phyloP scores from a whole-genome alignment of 202 grass and related monocot species.

The Dendrocalamus latiflorus region DNA sequence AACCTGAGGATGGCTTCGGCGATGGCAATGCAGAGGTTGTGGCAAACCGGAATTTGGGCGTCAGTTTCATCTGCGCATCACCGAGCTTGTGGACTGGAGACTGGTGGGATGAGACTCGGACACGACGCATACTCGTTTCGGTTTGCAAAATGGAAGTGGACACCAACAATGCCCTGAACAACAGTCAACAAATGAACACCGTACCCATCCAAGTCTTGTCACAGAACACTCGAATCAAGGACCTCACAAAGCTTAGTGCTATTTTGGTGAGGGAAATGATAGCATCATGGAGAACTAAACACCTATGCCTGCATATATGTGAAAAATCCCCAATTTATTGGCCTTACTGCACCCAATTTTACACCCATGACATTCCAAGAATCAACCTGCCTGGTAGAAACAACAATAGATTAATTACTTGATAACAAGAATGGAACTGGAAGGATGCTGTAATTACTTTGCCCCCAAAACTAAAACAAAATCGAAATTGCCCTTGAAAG shows the following conservation, averaged over 20 bases:
- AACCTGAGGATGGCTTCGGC: background rate
- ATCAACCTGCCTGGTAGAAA: background rate
- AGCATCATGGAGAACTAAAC: background rate
- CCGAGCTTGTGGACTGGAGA: conserved; percentile 83
- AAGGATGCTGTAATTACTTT: background rate
- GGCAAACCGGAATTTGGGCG: conserved; percentile 65
- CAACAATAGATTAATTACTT: background rate
- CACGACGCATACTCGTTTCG: conserved; percentile 58
- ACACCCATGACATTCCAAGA: background rate
- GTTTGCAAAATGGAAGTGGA: background rate
- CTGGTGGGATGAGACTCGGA: conserved; percentile 74
- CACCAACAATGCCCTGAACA: background rate
- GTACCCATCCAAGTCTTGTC: background rate
- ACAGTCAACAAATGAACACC: background rate
- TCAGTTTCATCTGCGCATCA: conserved; percentile 68
- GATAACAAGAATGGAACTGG: background rate
- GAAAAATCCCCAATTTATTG: conserved; percentile 14
- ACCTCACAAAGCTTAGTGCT: background rate
- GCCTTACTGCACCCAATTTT: background rate
- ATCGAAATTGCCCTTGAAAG: background rate
- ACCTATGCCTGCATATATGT: background rate
- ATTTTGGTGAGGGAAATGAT: background rate
- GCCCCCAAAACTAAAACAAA: background rate
- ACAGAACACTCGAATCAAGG: background rate
- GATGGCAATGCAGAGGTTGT: background rate